Conservation (phyloP, 1,139 yeast genomes). For the Geotrichum australiense region DNA sequence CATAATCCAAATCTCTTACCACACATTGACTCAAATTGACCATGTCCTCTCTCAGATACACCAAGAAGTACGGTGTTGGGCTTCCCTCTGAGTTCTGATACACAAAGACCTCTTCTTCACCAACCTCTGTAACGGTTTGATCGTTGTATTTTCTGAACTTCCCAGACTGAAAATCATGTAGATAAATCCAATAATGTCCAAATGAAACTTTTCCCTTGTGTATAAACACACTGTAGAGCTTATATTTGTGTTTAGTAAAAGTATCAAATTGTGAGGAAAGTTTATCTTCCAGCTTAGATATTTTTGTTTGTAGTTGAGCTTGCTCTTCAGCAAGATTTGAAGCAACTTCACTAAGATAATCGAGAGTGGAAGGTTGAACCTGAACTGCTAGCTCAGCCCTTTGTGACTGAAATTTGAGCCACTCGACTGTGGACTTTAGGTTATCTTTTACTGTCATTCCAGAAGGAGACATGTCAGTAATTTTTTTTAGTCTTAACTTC, state of each 20-base stretch:
- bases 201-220: constrained; percentile 95
- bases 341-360: too few relatives aligned
- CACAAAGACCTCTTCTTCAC: constrained; percentile 66
- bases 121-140: constrained; percentile 78
- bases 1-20: constrained; percentile 21
- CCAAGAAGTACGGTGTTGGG: constrained; percentile 90
- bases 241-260: constrained; percentile 62
- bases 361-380: too few relatives aligned
- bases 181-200: constrained; percentile 96
- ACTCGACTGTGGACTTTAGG: constrained; percentile 49
- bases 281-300: constrained; percentile 41
- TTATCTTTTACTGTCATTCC: constrained; percentile 26
- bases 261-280: constrained; percentile 54
- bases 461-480: constrained; percentile 27
- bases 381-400: too few relatives aligned
- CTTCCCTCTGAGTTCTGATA: constrained; percentile 49
- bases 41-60: constrained; percentile 64
- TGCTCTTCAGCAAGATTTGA: too few relatives aligned
- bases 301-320: too few relatives aligned
- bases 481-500: constrained; percentile 38
- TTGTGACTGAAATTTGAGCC: constrained; percentile 36
- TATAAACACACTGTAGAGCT: constrained; percentile 84
- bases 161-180: constrained; percentile 60
- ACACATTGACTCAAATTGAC: constrained; percentile 56
- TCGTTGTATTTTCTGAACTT: constrained; percentile 88